Conservation (phyloP, 306 rosid genomes). For the Prosopis cineraria region DNA sequence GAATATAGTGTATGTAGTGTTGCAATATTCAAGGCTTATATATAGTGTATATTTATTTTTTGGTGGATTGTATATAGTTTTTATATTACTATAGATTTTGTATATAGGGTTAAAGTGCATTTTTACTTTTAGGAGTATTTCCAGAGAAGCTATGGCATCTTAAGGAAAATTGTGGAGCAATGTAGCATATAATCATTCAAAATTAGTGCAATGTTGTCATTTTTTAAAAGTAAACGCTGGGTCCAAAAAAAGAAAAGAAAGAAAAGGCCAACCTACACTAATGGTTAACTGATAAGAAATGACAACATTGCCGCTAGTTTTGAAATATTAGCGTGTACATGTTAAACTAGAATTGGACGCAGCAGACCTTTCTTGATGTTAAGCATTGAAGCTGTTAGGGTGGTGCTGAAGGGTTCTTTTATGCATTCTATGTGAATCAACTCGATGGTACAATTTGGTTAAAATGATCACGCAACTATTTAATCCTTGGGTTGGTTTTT, state of each 20-base stretch:
- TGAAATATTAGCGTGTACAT: no score
- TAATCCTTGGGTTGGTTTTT: neutral
- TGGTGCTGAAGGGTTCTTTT: neutral
- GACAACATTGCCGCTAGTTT: neutral
- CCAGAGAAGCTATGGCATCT: no score
- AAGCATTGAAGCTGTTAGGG: neutral
- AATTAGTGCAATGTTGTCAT: neutral
- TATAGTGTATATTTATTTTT: no score
- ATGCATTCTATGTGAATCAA: conserved; percentile 11
- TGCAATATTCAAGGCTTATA: no score
- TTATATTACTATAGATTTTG: no score
- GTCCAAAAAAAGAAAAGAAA: no score
- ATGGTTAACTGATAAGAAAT: neutral
- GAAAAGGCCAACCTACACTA: neutral
- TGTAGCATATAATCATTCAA: neutral
- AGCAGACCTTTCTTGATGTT: neutral
- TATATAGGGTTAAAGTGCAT: neutral
- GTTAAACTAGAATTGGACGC: no score
- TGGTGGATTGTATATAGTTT: no score
- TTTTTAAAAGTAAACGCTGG: no score
- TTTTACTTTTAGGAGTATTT: no score
- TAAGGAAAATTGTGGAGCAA: neutral
- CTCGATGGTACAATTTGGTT: neutral
- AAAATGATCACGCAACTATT: neutral
- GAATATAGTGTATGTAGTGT: neutral